Evolutionary conservation across 805 yeast genomes (phyloP).

Genomic region (Candida sithepensis): DNA sequence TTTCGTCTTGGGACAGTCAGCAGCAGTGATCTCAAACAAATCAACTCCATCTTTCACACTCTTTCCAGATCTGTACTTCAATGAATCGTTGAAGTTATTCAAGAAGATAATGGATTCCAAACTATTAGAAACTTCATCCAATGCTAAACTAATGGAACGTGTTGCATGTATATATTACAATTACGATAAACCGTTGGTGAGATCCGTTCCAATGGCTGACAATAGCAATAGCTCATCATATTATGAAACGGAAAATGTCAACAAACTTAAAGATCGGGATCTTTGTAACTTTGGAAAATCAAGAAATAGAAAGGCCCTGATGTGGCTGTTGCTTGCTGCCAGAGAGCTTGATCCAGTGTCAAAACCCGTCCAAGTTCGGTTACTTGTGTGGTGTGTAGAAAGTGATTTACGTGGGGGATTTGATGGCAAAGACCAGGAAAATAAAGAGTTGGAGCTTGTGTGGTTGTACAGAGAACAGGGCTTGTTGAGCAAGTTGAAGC

Average conservation of each 20-base stretch:
- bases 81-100: slow-evolving; percentile 42
- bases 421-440: background rate
- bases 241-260: slow-evolving; percentile 35
- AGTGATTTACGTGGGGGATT: slow-evolving; percentile 7
- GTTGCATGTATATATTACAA: slow-evolving; percentile 30
- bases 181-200: slow-evolving; percentile 21
- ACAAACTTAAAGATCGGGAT: slow-evolving; percentile 32
- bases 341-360: slow-evolving; percentile 54
- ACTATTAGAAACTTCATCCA: slow-evolving; percentile 41
- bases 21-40: slow-evolving; percentile 7
- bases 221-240: slow-evolving; percentile 18
- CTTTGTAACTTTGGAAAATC: slow-evolving; percentile 49
- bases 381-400: slow-evolving; percentile 24
- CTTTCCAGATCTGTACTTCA: slow-evolving; percentile 38
- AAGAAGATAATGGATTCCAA: slow-evolving; percentile 43
- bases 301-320: slow-evolving; percentile 66
- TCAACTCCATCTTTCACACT: background rate
- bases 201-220: background rate
- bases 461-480: slow-evolving; percentile 30
- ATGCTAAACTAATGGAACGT: slow-evolving; percentile 35
- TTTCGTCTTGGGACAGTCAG: slow-evolving; percentile 36
- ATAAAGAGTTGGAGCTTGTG: slow-evolving; percentile 2
- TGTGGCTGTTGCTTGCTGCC: slow-evolving; percentile 75
- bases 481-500: slow-evolving; percentile 20
- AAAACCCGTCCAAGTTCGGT: slow-evolving; percentile 24